These are phyloP conservation scores for Boletus speciosus DNA, from an alignment of 768 basidiomycete species.

Conservation along the genomic window DNA sequence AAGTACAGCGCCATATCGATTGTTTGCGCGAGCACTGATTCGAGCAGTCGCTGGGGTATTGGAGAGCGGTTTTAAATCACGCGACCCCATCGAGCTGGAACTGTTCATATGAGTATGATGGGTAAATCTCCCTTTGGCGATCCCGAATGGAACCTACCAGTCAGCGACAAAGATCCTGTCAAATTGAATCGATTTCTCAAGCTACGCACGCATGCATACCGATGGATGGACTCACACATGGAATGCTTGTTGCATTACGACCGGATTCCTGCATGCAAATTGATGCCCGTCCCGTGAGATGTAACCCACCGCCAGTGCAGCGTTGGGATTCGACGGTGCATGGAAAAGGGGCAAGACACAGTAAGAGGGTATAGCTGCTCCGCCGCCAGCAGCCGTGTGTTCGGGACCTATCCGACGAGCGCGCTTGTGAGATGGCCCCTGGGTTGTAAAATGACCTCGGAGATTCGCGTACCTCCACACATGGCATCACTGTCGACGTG, in stretches of 20 bases:
- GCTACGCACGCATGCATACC: too few relatives aligned
- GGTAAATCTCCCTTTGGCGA: too few relatives aligned
- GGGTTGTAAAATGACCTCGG: background rate
- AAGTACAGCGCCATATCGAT: too few relatives aligned
- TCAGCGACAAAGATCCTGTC: too few relatives aligned
- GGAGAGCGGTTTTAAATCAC: too few relatives aligned
- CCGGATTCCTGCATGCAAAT: conserved; percentile 53
- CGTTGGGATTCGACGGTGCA: conserved; percentile 29
- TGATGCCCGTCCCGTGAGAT: conserved; percentile 55
- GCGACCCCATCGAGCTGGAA: too few relatives aligned
- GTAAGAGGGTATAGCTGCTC: conserved; percentile 47
- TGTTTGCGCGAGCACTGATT: too few relatives aligned
- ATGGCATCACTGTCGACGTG: conserved; percentile 40
- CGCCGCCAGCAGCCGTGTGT: conserved; percentile 39
- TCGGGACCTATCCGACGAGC: conserved; percentile 40
- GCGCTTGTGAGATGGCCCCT: background rate
- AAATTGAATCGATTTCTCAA: too few relatives aligned
- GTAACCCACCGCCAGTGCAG: conserved; percentile 39
- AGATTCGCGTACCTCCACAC: conserved; percentile 40
- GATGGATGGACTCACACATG: too few relatives aligned
- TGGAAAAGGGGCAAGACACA: conserved; percentile 57
- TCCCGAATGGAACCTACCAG: too few relatives aligned
- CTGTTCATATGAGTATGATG: too few relatives aligned
- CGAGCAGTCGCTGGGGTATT: too few relatives aligned
- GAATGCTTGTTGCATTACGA: conserved; percentile 38